Evolutionary conservation across 352 stramenopile genomes (phyloP), one percentile per base, ranked within the genome.

Genomic region (Phytophthora megakarya): DNA sequence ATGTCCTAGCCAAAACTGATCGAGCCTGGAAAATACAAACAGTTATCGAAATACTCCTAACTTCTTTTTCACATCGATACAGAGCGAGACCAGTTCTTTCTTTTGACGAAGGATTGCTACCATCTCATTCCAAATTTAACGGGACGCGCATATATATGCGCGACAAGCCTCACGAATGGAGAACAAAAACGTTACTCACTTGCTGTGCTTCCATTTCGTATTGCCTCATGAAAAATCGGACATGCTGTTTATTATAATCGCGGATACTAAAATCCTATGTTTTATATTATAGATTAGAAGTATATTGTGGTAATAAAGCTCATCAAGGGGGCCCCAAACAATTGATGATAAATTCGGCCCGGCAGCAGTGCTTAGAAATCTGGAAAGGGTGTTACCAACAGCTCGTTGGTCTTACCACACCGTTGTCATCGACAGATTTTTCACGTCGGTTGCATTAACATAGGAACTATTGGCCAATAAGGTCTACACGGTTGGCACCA

Each of bases 61-160:
- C 26, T 10, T 10, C 26, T 9, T 32, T 32, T 32, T 10, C 9
- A 9, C 26, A 9, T 32, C 5, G 26, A 32, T 32, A 32, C 26
- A 32, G 5, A 32, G 5, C 26, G 9, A 5, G 26, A 3, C 15
- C 35, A 10, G 35, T 39, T 6, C 9, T 48, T 3, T 48, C 37
- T 3, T 48, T 57, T 23, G 49, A 57, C 28, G 49, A 57, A 38
- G 49, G 22, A 12, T 48, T 57, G 21, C 12, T 48, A 16, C 49
- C 49, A 2, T 48, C 35, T 0, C 11, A 2, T 16, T 48, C 48
- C 11, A 28, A 2, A 21, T 56, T 22, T 15, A 43, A 56, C 21
- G 12, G 48, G 1, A 45, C 47, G 3, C 6, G 19, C 10, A 13
- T 23, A 13, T 55, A 25, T 33, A 33, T 55, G 33, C 30, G 21